Base-by-base conservation (phyloP, 2,329 filamentous ascomycete genomes). In the Venturia nashicola region DNA sequence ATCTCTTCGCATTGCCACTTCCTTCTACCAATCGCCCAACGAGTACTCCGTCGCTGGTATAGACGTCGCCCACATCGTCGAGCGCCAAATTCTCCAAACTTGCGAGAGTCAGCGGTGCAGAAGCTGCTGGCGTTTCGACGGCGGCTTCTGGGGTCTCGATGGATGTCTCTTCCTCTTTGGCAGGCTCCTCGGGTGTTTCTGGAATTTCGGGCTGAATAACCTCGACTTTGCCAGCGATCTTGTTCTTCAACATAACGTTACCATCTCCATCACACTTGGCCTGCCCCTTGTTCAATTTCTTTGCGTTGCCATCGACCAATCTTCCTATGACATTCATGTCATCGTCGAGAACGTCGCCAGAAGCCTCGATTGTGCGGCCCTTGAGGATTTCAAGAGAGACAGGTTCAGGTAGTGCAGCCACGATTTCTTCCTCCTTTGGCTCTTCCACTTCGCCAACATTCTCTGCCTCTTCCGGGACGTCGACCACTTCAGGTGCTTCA, bases 291-390 rank as follows among this genome's bases (percentile, higher is more conserved):
- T 67, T 82, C 79, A 55, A 73, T 71, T 54, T 83, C 51, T 57
- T 63, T 23, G 61, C 46, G 11, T 63, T 63, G n/a, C 61, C 61
- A 40, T 63, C 61, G 16, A 63, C 16, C 32, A 63, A 16, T 32
- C 11, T 39, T 8, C 42, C 61, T 46, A 63, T 42, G 20, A 63
- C 9, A 16, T 63, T 57, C 9, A 39, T 18, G 18, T 55, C 77
- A 68, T 81, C 78, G 36, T 79, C 81, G 67, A 83, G 80, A 8
- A 76, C 72, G 65, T 83, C 80, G 55, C 81, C 81, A 73, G 82
- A 82, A 76, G 83, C 82, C 74, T 82, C 83, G 75, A 83, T 80
- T 73, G 82, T 82, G 44, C 81, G 72, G 64, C 81, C 78, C 67
- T 83, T 76, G 61, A 82, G 71, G 59, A 76, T 75, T 34, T 79